Percentiles rank a stretch among this genome's conserved stretches.
These are phyloP conservation scores for Diutina siamensis DNA, from an alignment of 1,139 yeast species.

Conservation along the genomic window DNA sequence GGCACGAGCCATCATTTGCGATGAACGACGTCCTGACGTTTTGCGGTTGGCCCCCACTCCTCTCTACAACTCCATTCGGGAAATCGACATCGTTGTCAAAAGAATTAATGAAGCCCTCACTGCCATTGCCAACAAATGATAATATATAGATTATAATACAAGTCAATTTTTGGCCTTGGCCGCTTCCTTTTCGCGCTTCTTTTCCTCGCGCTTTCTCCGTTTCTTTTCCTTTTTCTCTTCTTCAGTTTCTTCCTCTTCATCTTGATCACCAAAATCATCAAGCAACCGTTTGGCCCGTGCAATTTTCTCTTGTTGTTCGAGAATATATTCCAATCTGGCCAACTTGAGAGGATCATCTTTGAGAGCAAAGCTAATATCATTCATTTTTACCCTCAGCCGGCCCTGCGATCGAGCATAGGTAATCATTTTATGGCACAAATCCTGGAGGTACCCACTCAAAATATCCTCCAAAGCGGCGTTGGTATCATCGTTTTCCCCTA, in stretches of 20 bases:
- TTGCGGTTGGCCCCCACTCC: conserved; percentile 79
- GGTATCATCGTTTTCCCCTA: conserved; percentile 68
- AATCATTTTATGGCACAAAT: conserved; percentile 34
- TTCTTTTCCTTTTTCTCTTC: conserved; percentile 1
- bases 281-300: conserved; percentile 64
- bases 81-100: conserved; percentile 38
- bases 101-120: conserved; percentile 32
- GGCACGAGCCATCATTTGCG: conserved; percentile 60
- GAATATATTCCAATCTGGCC: conserved; percentile 74
- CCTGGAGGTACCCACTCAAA: conserved; percentile 65
- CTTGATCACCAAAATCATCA: conserved; percentile 42
- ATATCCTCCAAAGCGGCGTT: conserved; percentile 75
- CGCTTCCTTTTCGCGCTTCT: conserved; percentile 5
- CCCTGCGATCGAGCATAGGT: conserved; percentile 27
- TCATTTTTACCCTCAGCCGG: conserved; percentile 68
- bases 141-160: not conserved
- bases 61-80: conserved; percentile 65
- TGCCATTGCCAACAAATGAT: too few relatives aligned
- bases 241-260: conserved; percentile 7
- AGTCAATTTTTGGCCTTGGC: not conserved
- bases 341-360: conserved; percentile 74
- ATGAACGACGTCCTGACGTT: conserved; percentile 84
- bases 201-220: conserved; percentile 3
- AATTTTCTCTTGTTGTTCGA: conserved; percentile 63
- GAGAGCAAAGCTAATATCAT: conserved; percentile 78